A percentile compares a stretch with the other conserved stretches of the same genome.
phyloP scores from a whole-genome alignment of 139 green algal species.

The Chlamydomonas urium region DNA sequence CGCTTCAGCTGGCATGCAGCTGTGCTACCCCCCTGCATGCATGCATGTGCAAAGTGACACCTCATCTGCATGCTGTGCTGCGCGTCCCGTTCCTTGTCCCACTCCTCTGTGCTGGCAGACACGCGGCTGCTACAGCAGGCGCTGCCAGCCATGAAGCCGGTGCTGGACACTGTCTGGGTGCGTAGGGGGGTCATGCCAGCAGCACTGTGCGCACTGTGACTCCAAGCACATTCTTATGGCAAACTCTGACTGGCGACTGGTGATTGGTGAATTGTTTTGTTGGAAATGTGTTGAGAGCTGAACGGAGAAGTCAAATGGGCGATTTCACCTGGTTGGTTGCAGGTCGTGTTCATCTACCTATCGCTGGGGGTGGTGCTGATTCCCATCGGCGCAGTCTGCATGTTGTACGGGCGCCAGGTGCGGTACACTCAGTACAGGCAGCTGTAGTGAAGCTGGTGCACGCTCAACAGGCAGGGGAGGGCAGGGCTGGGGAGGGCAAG shows the following conservation, averaged over 20 bases:
- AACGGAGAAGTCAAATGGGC: not conserved
- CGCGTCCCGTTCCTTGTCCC: not conserved
- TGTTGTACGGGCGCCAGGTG: constrained; percentile 51
- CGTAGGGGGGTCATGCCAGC: not conserved
- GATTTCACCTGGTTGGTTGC: not conserved
- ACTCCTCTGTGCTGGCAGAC: constrained; percentile 29
- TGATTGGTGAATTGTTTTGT: not conserved
- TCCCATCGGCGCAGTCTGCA: constrained; percentile 60
- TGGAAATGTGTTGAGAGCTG: not conserved
- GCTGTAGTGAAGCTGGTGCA: not conserved
- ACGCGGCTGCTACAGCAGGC: constrained; percentile 77
- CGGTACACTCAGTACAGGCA: not conserved
- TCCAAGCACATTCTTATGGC: not conserved
- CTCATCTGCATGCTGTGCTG: not conserved
- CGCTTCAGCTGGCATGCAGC: not conserved
- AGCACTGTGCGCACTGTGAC: not conserved
- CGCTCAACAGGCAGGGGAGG: no score
- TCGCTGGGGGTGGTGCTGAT: constrained; percentile 63
- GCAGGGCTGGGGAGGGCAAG: no score
- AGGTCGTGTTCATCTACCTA: constrained; percentile 68
- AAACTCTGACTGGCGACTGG: no score
- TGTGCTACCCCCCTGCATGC: no score
- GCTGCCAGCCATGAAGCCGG: constrained; percentile 69
- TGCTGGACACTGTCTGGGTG: constrained; percentile 73
- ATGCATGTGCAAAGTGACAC: no score